These are phyloP conservation scores for Wickerhamomyces sp. DNA, from an alignment of 1,139 yeast genomes.

Conservation along the genomic window DNA sequence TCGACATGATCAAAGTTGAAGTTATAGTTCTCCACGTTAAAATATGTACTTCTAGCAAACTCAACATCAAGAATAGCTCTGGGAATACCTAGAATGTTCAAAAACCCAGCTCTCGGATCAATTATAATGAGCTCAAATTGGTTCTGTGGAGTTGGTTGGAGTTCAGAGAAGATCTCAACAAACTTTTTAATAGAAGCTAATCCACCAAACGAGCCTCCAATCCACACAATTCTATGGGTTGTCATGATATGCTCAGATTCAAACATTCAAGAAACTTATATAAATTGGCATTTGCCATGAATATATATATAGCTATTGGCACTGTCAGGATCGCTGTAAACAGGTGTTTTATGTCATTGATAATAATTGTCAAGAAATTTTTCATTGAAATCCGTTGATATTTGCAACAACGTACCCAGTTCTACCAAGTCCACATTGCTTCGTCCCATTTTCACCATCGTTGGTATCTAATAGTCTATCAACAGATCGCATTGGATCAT, in stretches of 20 bases:
- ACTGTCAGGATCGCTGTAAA: no score
- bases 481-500: no score
- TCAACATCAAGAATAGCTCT: slow-evolving; percentile 41
- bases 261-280: no score
- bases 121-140: slow-evolving; percentile 37
- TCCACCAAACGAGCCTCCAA: slow-evolving; percentile 56
- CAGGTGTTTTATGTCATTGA: no score
- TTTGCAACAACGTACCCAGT: no score
- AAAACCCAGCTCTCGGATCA: slow-evolving; percentile 49
- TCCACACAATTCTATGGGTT: slow-evolving; percentile 33
- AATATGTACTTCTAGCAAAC: slow-evolving; percentile 42
- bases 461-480: no score
- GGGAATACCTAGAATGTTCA: slow-evolving; percentile 50
- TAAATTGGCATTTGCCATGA: no score
- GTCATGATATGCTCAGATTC: background rate
- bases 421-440: no score
- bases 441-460: no score
- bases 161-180: slow-evolving; percentile 28
- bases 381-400: no score
- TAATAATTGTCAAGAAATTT: no score
- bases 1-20: slow-evolving; percentile 26
- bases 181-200: slow-evolving; percentile 38
- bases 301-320: no score
- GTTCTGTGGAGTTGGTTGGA: slow-evolving; percentile 7
- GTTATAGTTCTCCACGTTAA: slow-evolving; percentile 21